Conservation (phyloP, 2,329 filamentous ascomycete genomes). For the Clarireedia paspali region DNA sequence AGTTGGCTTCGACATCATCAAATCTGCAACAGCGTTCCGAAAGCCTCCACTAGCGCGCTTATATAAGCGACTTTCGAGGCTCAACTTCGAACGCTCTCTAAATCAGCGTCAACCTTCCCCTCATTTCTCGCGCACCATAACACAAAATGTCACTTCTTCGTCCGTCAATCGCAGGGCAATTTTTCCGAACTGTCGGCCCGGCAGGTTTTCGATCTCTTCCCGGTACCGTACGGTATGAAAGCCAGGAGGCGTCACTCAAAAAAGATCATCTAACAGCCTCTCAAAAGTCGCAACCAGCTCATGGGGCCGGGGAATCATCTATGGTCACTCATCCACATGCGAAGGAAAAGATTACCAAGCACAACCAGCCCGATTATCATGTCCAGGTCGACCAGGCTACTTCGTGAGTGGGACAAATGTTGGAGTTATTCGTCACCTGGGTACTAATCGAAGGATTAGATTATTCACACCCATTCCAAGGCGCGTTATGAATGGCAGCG, state of each 20-base stretch:
- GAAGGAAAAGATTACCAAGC: slow-evolving; percentile 14
- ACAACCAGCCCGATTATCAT: slow-evolving; percentile 70
- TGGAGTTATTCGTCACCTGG: neutral
- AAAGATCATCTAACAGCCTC: slow-evolving; percentile 33
- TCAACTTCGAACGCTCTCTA: slow-evolving; percentile 8
- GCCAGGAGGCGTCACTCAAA: slow-evolving; percentile 34
- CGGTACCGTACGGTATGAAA: slow-evolving; percentile 45
- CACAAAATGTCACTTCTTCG: slow-evolving; percentile 59
- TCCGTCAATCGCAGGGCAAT: slow-evolving; percentile 42
- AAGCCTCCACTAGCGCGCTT: slow-evolving; percentile 16
- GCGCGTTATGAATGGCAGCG: slow-evolving; percentile 83
- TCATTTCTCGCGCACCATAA: slow-evolving; percentile 8
- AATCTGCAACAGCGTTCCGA: slow-evolving; percentile 17
- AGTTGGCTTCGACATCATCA: slow-evolving; percentile 12
- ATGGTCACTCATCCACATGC: slow-evolving; percentile 11
- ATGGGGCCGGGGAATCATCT: slow-evolving; percentile 33
- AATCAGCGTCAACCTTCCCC: neutral
- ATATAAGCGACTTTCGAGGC: slow-evolving; percentile 14
- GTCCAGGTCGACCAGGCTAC: slow-evolving; percentile 80
- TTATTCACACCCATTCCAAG: slow-evolving; percentile 87
- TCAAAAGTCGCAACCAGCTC: slow-evolving; percentile 28
- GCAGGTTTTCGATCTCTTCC: slow-evolving; percentile 32
- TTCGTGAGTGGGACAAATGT: slow-evolving; percentile 55
- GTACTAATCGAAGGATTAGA: slow-evolving; percentile 37
- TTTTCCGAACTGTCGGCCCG: slow-evolving; percentile 41